phyloP scores from a whole-genome alignment of 2,329 filamentous ascomycete genomes.

The Orbilia blumenaviensis region DNA sequence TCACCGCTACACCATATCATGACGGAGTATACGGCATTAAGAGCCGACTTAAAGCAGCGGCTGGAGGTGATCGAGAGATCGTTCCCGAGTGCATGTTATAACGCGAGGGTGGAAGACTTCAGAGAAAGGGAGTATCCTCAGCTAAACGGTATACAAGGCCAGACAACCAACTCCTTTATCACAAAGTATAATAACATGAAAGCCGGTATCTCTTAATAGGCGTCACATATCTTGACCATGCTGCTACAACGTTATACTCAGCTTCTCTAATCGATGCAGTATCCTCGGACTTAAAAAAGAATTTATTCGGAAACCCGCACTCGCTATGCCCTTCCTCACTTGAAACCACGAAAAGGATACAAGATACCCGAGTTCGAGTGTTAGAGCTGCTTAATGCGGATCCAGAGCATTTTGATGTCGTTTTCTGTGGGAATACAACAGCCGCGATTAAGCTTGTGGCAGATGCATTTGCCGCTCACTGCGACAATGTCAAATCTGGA shows the following conservation, averaged over 20 bases:
- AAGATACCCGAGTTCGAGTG: slow-evolving; percentile 67
- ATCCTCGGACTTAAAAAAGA: slow-evolving; percentile 66
- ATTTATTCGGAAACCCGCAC: slow-evolving; percentile 75
- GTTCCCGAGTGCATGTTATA: slow-evolving; percentile 53
- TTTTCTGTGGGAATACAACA: slow-evolving; percentile 72
- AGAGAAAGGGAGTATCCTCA: slow-evolving; percentile 62
- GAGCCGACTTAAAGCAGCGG: slow-evolving; percentile 6
- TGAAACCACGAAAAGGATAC: slow-evolving; percentile 68
- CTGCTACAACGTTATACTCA: slow-evolving; percentile 69
- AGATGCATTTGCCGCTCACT: slow-evolving; percentile 66
- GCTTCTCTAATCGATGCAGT: slow-evolving; percentile 69
- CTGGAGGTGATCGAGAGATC: slow-evolving; percentile 16
- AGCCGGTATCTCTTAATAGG: slow-evolving; percentile 41
- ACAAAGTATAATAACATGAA: slow-evolving; percentile 32
- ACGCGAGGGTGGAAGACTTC: slow-evolving; percentile 60
- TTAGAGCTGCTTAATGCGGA: slow-evolving; percentile 70
- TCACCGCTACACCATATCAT: not conserved
- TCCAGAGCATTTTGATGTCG: slow-evolving; percentile 69
- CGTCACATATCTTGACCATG: slow-evolving; percentile 68
- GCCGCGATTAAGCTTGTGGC: slow-evolving; percentile 71
- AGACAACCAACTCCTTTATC: not conserved
- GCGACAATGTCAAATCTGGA: slow-evolving; percentile 57
- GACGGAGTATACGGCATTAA: not conserved
- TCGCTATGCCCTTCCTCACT: slow-evolving; percentile 71
- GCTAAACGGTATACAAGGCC: slow-evolving; percentile 59